Evolutionary conservation across 768 basidiomycete species (phyloP).

Genomic region (Boletus rubropictus): DNA sequence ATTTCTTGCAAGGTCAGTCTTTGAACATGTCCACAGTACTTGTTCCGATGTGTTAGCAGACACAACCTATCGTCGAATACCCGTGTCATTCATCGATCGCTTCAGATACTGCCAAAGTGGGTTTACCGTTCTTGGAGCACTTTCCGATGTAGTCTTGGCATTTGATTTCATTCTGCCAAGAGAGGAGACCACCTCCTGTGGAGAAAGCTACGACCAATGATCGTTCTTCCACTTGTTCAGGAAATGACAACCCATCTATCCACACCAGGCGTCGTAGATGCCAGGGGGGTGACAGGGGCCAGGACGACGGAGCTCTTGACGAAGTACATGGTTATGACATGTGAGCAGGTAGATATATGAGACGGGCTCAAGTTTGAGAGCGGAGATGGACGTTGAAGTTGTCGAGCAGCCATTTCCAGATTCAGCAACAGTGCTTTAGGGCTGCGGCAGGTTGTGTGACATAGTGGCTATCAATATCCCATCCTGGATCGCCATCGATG

Average conservation of each 20-base stretch:
- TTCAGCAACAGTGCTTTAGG: no score
- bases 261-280: neutral
- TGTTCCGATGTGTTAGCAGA: neutral
- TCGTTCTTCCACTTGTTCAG: neutral
- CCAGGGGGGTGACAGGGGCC: neutral
- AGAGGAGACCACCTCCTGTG: neutral
- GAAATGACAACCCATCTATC: neutral
- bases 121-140: slow-evolving; percentile 1
- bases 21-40: neutral
- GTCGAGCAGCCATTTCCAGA: no score
- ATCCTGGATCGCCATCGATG: no score
- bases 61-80: neutral
- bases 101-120: neutral
- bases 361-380: no score
- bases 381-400: no score
- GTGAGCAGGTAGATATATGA: no score
- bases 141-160: neutral
- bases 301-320: neutral
- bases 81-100: neutral
- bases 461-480: neutral
- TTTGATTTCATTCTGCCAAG: neutral
- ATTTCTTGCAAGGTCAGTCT: no score
- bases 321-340: no score
- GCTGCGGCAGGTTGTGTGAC: neutral
- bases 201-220: neutral